A percentile compares a stretch with the other conserved stretches of the same genome.
These are phyloP conservation scores for Sporobolomyces pararoseus DNA, from an alignment of 768 basidiomycete species.

Conservation along the genomic window DNA sequence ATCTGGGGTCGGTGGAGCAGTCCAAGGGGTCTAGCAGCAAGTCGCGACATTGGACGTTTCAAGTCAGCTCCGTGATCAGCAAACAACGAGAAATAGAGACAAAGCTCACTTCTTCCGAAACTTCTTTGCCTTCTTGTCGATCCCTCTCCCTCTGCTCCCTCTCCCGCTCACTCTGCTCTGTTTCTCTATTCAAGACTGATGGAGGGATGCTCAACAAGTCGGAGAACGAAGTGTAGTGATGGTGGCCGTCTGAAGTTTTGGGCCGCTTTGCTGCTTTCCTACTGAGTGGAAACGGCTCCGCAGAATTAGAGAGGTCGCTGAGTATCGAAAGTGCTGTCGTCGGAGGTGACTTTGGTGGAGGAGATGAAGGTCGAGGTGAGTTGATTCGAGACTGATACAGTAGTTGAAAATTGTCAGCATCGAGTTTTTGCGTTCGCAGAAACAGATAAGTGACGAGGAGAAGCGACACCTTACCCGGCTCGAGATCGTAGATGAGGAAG, in stretches of 20 bases:
- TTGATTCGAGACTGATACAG: neutral
- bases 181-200: neutral
- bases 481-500: neutral
- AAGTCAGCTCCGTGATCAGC: no score
- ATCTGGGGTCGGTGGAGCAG: conserved; percentile 9
- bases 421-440: no score
- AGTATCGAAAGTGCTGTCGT: conserved; percentile 9
- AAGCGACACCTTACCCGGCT: neutral
- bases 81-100: neutral
- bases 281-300: neutral
- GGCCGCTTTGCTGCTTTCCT: neutral
- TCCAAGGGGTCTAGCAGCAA: conserved; percentile 19
- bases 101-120: neutral
- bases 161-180: conserved; percentile 3
- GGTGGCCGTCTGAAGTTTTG: neutral
- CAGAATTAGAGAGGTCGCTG: neutral
- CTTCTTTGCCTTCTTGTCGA: neutral
- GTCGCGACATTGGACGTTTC: no score
- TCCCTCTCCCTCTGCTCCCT: neutral
- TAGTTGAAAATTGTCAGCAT: no score
- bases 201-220: conserved; percentile 14
- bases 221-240: conserved; percentile 3
- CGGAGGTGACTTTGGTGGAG: conserved; percentile 10
- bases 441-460: no score
- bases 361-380: neutral